phyloP scores from a whole-genome alignment of 1,284 basidiomycete genomes.

The Tremellales sp. region DNA sequence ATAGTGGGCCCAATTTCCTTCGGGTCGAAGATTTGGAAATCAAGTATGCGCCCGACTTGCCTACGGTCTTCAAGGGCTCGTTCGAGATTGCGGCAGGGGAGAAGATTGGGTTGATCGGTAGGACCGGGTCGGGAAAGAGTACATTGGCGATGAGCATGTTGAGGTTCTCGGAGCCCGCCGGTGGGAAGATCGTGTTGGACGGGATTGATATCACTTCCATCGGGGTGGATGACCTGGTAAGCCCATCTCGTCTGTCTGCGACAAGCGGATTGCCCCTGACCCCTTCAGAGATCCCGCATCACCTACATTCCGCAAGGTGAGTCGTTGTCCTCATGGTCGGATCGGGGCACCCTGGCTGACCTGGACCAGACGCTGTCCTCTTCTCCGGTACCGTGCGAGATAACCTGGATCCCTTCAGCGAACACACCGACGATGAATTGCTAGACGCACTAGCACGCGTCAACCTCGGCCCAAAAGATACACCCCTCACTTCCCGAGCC shows the following conservation, averaged over 20 bases:
- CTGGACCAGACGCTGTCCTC: slow-evolving; percentile 63
- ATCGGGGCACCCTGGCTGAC: not conserved
- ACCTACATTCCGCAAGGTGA: slow-evolving; percentile 51
- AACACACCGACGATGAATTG: slow-evolving; percentile 75
- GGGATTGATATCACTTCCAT: slow-evolving; percentile 86
- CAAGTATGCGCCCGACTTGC: slow-evolving; percentile 79
- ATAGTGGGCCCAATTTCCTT: slow-evolving; percentile 48
- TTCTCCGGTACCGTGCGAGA: slow-evolving; percentile 83
- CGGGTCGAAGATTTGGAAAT: slow-evolving; percentile 68
- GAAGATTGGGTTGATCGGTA: slow-evolving; percentile 60
- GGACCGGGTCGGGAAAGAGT: slow-evolving; percentile 48
- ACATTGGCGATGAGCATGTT: slow-evolving; percentile 81
- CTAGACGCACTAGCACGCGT: slow-evolving; percentile 51
- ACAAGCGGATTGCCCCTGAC: slow-evolving; percentile 12
- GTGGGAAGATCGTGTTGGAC: slow-evolving; percentile 75
- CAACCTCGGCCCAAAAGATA: slow-evolving; percentile 27
- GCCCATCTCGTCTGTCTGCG: slow-evolving; percentile 1
- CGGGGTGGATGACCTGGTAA: slow-evolving; percentile 71
- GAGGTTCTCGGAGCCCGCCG: slow-evolving; percentile 79
- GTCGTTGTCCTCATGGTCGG: not conserved
- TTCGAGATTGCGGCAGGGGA: slow-evolving; percentile 69
- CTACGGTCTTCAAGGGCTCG: slow-evolving; percentile 72
- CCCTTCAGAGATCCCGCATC: slow-evolving; percentile 44
- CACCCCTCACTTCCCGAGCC: slow-evolving; percentile 12
- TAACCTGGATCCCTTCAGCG: slow-evolving; percentile 81